Evolutionary conservation across 345 rosid species (phyloP).

Genomic region (Ailanthus altissimus): DNA sequence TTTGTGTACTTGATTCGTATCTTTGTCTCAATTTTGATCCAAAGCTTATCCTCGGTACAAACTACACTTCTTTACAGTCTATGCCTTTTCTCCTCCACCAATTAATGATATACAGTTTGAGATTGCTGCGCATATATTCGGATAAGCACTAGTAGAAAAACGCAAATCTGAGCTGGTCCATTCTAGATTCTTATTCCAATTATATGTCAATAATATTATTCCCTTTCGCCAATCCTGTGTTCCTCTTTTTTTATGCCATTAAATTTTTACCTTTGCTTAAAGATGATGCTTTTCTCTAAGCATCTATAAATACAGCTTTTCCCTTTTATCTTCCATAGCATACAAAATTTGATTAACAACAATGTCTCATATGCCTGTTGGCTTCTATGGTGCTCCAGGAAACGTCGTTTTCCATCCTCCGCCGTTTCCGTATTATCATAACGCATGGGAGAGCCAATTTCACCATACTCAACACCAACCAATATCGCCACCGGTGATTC

Average conservation of each 20-base stretch:
- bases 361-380: constrained; percentile 6
- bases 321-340: background rate
- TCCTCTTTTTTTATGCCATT: background rate
- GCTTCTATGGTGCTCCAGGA: background rate
- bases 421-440: background rate
- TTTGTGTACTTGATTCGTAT: background rate
- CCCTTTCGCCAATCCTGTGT: background rate
- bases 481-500: background rate
- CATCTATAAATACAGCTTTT: constrained; percentile 9
- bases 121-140: background rate
- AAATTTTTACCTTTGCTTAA: background rate
- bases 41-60: background rate
- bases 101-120: background rate
- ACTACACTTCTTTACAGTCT: background rate
- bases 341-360: background rate
- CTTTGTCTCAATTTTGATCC: background rate
- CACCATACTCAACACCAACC: background rate
- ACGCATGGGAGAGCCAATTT: constrained; percentile 15
- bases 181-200: constrained; percentile 7
- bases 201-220: background rate
- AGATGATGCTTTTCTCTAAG: no score
- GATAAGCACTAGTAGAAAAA: background rate
- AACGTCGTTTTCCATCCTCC: background rate
- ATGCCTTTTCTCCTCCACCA: background rate
- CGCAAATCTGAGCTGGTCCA: background rate